phyloP scores from a whole-genome alignment of 2,329 filamentous ascomycete genomes.

The Didymella sp. region DNA sequence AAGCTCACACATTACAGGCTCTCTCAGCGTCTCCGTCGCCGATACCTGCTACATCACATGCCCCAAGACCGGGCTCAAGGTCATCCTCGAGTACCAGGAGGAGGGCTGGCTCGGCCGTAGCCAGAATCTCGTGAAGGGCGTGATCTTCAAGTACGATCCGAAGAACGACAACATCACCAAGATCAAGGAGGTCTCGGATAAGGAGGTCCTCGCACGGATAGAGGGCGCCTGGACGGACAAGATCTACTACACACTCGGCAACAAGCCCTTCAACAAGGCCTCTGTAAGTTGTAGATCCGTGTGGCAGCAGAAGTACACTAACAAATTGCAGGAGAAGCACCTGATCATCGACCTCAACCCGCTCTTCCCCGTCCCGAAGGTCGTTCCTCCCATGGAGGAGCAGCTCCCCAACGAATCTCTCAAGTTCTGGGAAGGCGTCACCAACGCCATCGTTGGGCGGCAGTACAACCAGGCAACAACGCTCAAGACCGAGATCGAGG shows the following conservation, averaged over 20 bases:
- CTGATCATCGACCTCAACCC: slow-evolving; percentile 90
- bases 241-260: slow-evolving; percentile 65
- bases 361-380: slow-evolving; percentile 78
- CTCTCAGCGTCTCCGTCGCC: slow-evolving; percentile 87
- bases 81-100: slow-evolving; percentile 89
- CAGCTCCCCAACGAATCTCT: slow-evolving; percentile 92
- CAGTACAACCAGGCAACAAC: slow-evolving; percentile 85
- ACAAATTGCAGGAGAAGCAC: slow-evolving; percentile 56
- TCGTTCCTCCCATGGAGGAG: slow-evolving; percentile 74
- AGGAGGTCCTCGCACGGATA: slow-evolving; percentile 81
- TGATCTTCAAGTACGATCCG: slow-evolving; percentile 89
- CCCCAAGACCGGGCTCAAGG: slow-evolving; percentile 87
- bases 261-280: slow-evolving; percentile 54
- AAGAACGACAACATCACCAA: slow-evolving; percentile 80
- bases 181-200: slow-evolving; percentile 85
- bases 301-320: slow-evolving; percentile 7
- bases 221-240: slow-evolving; percentile 85
- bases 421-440: slow-evolving; percentile 86
- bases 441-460: slow-evolving; percentile 80
- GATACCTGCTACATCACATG: slow-evolving; percentile 90
- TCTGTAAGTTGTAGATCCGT: slow-evolving; percentile 60
- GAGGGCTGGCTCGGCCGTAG: slow-evolving; percentile 93
- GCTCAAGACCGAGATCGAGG: slow-evolving; percentile 90
- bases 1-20: slow-evolving; percentile 54
- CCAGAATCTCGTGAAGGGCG: slow-evolving; percentile 89